These are phyloP conservation scores for Penicilliopsis zonata DNA, from an alignment of 495 filamentous ascomycete genomes.

Conservation along the genomic window DNA sequence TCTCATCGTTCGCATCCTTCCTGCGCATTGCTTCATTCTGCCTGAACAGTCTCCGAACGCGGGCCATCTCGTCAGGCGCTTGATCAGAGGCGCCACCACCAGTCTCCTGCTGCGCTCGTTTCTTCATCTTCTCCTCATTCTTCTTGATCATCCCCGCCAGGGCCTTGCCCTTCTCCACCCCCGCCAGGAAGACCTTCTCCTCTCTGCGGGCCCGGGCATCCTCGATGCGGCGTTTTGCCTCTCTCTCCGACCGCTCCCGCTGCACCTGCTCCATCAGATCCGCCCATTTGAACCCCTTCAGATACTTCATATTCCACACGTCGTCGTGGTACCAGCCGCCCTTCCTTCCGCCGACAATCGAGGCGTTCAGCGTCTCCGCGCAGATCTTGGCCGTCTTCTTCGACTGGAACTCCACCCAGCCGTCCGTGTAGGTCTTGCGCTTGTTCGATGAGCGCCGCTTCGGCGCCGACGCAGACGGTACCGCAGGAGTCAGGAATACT, in stretches of 20 bases:
- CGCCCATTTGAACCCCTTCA: slow-evolving; percentile 72
- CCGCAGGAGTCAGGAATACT: slow-evolving; percentile 79
- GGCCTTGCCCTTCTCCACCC: slow-evolving; percentile 76
- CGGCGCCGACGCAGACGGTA: slow-evolving; percentile 43
- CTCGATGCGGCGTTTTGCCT: slow-evolving; percentile 66
- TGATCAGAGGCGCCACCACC: slow-evolving; percentile 6
- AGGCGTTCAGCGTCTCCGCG: slow-evolving; percentile 76
- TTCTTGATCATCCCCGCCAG: slow-evolving; percentile 56
- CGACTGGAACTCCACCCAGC: slow-evolving; percentile 81
- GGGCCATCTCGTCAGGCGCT: slow-evolving; percentile 11
- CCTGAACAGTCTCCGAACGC: slow-evolving; percentile 53
- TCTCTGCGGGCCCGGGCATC: slow-evolving; percentile 67
- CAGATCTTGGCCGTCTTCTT: slow-evolving; percentile 71
- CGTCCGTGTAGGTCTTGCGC: slow-evolving; percentile 76
- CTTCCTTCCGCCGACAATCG: slow-evolving; percentile 77
- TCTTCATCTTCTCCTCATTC: slow-evolving; percentile 46
- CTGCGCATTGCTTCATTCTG: slow-evolving; percentile 49
- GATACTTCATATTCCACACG: slow-evolving; percentile 77
- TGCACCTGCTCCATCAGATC: slow-evolving; percentile 55
- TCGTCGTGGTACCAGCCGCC: slow-evolving; percentile 86
- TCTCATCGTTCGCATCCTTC: slow-evolving; percentile 25
- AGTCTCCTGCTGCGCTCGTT: slow-evolving; percentile 11
- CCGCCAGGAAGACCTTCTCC: slow-evolving; percentile 70
- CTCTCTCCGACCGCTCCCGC: slow-evolving; percentile 72
- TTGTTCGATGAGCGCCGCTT: slow-evolving; percentile 69